A percentile compares a stretch with the other conserved stretches of the same genome.
Evolutionary conservation across 78 protist species (phyloP).

Genomic region (Guillardia theta): DNA sequence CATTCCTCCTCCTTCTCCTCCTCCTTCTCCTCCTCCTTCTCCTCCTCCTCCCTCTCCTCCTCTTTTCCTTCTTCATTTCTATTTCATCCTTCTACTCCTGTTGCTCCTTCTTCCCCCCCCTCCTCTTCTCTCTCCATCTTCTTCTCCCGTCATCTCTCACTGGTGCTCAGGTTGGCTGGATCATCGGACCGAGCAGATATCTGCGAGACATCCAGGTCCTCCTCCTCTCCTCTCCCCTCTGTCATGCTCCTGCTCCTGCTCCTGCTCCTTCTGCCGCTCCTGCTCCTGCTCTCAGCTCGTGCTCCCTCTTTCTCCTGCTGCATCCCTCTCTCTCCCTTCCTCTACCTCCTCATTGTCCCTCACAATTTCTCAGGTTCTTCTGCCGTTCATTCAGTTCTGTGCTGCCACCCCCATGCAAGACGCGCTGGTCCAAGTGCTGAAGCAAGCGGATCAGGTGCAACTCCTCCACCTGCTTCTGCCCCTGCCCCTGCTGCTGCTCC

Average conservation of each 20-base stretch:
- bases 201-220: background rate
- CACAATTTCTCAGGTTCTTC: too few species aligned
- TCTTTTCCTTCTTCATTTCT: background rate
- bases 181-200: background rate
- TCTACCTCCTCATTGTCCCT: too few species aligned
- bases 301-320: too few species aligned
- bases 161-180: background rate
- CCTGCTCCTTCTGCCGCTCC: too few species aligned
- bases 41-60: background rate
- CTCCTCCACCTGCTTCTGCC: background rate
- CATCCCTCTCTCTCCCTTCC: too few species aligned
- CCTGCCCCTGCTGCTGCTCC: background rate
- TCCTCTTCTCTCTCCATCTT: background rate
- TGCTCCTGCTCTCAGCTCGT: too few species aligned
- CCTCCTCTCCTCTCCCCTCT: too few species aligned
- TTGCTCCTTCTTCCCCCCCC: background rate
- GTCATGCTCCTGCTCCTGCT: too few species aligned
- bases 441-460: background rate
- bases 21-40: background rate
- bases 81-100: background rate
- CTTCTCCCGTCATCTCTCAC: slow-evolving; percentile 35
- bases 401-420: slow-evolving; percentile 56
- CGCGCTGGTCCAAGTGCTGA: background rate
- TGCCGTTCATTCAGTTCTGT: slow-evolving; percentile 52
- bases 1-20: background rate